Evolutionary conservation across 371 early-diverging fungal species (phyloP), one percentile per base, ranked within the genome.

Genomic region (Mortierella sp.): DNA sequence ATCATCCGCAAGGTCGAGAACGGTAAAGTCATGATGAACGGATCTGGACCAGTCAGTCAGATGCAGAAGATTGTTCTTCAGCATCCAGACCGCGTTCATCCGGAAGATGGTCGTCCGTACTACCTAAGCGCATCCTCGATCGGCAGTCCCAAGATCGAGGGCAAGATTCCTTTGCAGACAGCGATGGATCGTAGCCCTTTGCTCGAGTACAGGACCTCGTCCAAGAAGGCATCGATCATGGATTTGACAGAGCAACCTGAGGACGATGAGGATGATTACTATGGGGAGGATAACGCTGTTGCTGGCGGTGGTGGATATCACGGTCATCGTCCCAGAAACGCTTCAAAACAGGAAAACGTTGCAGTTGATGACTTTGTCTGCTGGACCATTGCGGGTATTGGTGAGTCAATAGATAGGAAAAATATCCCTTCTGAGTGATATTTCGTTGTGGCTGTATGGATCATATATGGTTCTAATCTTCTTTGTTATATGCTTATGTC

Each of bases 1-100:
- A 80, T 90, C 58, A 83, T 92, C 46, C 87, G 88, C 73, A 89
- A 89, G 50, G 90, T 92, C n/a, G 92, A 90, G 62, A 86, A 87
- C 53, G 87, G 88, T 9, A 82, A 86, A 9, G 81, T 89, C 28
- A 84, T 84, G 12, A 78, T 79, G 46, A 81, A 82, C 55, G 87
- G 86, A 24, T 75, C 72, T 66, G 89, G 89, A 12, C 89, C 89
- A 1, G 87, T 91, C 34, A 87, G 89, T 64, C 92, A 91, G 66
- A 90, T 91, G 92, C 90, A 90, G 64, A 91, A 91, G 80, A 72
- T 91, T 28, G 90, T 90, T 27, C 78, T 91, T n/a, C 88, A 91
- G 68, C 78, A 84, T 42, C 66, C 66, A 0, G 58, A 57, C 21
- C 66, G 66, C 21, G 66, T 65, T n/a, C 66, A 65, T 41, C 59